Percentiles rank a stretch among this genome's conserved stretches.
Conservation (phyloP, 192 early-diverging fungal genomes). For the Endogone sp. region DNA sequence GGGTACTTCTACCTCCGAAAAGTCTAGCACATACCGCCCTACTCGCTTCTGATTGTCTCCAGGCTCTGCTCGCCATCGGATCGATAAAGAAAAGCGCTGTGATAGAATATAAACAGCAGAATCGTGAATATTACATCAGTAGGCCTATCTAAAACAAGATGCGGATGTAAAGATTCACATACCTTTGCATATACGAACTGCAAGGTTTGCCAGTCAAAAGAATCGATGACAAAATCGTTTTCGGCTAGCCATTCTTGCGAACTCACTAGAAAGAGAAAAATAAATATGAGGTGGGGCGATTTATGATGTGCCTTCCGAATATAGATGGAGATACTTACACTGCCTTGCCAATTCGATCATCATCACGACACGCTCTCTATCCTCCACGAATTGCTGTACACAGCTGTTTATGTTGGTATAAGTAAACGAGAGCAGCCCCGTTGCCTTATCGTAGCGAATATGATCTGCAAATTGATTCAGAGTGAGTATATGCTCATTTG, state of each 20-base stretch:
- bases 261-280: no score
- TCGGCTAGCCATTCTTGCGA: not conserved
- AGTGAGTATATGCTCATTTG: no score
- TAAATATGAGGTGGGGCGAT: no score
- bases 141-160: not conserved
- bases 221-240: constrained; percentile 24
- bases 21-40: not conserved
- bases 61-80: constrained; percentile 21
- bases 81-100: constrained; percentile 19
- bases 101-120: not conserved
- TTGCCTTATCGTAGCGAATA: constrained; percentile 24
- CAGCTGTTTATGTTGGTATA: constrained; percentile 28
- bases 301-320: no score
- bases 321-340: no score
- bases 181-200: constrained; percentile 29
- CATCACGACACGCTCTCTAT: constrained; percentile 35
- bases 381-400: constrained; percentile 24
- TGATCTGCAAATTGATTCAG: constrained; percentile 20
- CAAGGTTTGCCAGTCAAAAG: constrained; percentile 25
- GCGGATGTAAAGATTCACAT: no score
- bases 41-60: constrained; percentile 7
- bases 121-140: not conserved
- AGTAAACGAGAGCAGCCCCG: constrained; percentile 27
- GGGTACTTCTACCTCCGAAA: not conserved
- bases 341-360: constrained; percentile 32